phyloP scores from a whole-genome alignment of 108 stramenopile genomes.

The Parietichytrium sp. region DNA sequence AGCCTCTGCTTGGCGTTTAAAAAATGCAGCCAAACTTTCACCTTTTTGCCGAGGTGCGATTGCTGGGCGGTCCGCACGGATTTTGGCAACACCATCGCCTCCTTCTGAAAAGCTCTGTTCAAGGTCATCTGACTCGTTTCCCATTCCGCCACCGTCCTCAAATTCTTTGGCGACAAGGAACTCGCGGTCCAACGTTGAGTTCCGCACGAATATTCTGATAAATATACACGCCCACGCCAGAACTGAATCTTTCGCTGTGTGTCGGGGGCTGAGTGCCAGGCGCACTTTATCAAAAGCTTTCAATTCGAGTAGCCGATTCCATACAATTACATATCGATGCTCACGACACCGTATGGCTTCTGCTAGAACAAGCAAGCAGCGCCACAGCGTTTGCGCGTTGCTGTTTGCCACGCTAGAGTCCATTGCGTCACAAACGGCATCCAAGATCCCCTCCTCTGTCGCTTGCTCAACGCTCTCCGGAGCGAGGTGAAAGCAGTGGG shows the following conservation, averaged over 20 bases:
- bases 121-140: neutral
- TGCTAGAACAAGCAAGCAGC: neutral
- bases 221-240: neutral
- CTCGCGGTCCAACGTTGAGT: neutral
- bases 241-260: too few species aligned
- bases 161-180: neutral
- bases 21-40: neutral
- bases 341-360: too few species aligned
- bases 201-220: neutral
- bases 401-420: neutral
- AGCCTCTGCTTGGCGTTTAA: slow-evolving; percentile 8
- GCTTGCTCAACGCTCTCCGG: neutral
- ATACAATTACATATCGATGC: too few species aligned
- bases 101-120: neutral
- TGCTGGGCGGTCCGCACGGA: neutral
- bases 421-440: neutral
- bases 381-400: neutral
- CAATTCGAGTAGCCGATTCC: too few species aligned
- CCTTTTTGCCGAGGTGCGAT: neutral
- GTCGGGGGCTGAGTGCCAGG: too few species aligned
- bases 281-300: too few species aligned
- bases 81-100: neutral
- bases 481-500: neutral
- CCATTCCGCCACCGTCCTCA: neutral
- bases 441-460: neutral